Conservation (phyloP, 441 rosid genomes). For the Populus tomentosa region DNA sequence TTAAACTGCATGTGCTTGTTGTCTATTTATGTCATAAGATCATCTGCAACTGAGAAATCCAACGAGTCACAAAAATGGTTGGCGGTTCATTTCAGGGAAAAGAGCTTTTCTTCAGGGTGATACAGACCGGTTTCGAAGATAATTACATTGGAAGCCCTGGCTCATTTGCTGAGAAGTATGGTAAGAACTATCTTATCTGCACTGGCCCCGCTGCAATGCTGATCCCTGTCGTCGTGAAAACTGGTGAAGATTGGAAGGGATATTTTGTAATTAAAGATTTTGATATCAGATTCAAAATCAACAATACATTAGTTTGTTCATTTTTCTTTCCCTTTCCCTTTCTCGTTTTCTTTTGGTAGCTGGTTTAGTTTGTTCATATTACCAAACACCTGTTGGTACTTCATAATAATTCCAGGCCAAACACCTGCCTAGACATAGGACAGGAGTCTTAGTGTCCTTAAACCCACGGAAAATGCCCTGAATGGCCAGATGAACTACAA, state of each 20-base stretch:
- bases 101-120: slow-evolving; percentile 80
- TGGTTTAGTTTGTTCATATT: not conserved
- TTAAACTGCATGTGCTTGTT: not conserved
- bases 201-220: slow-evolving; percentile 80
- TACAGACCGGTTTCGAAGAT: slow-evolving; percentile 78
- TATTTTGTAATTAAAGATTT: slow-evolving; percentile 50
- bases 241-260: slow-evolving; percentile 85
- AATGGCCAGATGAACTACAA: slow-evolving; percentile 37
- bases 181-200: slow-evolving; percentile 69
- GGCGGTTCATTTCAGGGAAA: slow-evolving; percentile 43
- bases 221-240: slow-evolving; percentile 55
- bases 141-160: slow-evolving; percentile 71
- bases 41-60: not conserved
- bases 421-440: slow-evolving; percentile 40
- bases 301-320: not conserved
- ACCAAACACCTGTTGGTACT: too few relatives aligned
- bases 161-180: slow-evolving; percentile 54
- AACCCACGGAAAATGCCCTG: slow-evolving; percentile 52
- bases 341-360: not conserved
- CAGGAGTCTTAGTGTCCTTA: slow-evolving; percentile 50
- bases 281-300: not conserved
- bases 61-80: slow-evolving; percentile 2
- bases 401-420: not conserved
- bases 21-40: not conserved
- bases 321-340: not conserved